Conservation (phyloP, 2,329 filamentous ascomycete species). For the Periconia macrospinosa region DNA sequence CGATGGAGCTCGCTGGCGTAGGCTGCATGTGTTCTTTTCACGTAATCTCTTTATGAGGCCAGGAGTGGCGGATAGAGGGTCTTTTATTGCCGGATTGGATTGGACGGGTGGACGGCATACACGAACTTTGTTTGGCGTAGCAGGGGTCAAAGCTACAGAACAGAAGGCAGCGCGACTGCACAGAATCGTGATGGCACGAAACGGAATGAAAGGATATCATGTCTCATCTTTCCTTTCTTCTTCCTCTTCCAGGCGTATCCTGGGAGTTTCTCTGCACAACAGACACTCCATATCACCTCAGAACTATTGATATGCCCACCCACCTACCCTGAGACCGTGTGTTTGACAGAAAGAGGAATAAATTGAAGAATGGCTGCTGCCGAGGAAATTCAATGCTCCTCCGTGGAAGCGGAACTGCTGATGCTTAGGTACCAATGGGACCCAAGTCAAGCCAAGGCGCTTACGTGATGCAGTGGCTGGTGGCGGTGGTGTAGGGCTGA, state of each 20-base stretch:
- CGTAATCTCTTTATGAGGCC: slow-evolving; percentile 6
- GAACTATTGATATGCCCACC: too few species aligned
- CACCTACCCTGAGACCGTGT: too few species aligned
- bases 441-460: too few species aligned
- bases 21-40: slow-evolving; percentile 17
- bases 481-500: background rate
- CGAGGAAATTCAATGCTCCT: too few species aligned
- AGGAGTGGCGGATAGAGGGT: slow-evolving; percentile 10
- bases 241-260: background rate
- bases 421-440: too few species aligned
- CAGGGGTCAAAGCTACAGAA: too few species aligned
- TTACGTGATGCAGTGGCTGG: too few species aligned
- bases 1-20: slow-evolving; percentile 8
- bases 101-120: slow-evolving; percentile 6
- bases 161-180: background rate
- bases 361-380: too few species aligned
- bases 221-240: background rate
- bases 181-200: slow-evolving; percentile 2
- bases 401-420: too few species aligned
- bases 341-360: too few species aligned
- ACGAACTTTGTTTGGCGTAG: background rate
- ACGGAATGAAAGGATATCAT: slow-evolving; percentile 9
- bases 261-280: too few species aligned
- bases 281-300: too few species aligned
- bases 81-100: slow-evolving; percentile 12